Evolutionary conservation across 106 monocot species (phyloP).

Genomic region (Alisma plantagoaquatica): DNA sequence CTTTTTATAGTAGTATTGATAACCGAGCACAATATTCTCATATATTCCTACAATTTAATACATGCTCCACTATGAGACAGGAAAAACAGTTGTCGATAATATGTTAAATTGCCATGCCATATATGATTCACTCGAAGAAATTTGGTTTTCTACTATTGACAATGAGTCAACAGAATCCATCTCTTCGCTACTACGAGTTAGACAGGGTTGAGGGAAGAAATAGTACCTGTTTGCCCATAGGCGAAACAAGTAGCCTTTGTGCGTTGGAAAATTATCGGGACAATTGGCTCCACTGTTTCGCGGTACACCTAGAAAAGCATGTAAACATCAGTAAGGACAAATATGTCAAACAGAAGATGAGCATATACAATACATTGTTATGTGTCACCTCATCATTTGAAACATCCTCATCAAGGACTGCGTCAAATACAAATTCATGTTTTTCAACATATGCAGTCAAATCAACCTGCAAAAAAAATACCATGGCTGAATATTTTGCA

Average conservation of each 20-base stretch:
- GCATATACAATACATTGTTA: not conserved
- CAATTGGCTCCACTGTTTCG: conserved; percentile 86
- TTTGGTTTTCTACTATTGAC: too few relatives aligned
- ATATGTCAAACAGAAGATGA: not conserved
- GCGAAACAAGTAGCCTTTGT: conserved; percentile 98
- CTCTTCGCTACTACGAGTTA: too few relatives aligned
- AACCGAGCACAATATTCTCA: too few relatives aligned
- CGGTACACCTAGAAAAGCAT: conserved; percentile 56
- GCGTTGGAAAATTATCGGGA: conserved; percentile 86
- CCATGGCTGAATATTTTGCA: not conserved
- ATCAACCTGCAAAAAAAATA: conserved; percentile 51
- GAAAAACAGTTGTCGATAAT: too few relatives aligned
- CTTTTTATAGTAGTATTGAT: too few relatives aligned
- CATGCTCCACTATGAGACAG: too few relatives aligned
- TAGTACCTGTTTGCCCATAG: conserved; percentile 95
- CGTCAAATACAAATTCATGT: conserved; percentile 98
- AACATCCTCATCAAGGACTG: conserved; percentile 89
- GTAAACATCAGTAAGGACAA: not conserved
- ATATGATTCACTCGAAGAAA: too few relatives aligned
- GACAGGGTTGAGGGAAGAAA: too few relatives aligned
- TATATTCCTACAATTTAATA: too few relatives aligned
- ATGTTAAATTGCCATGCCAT: too few relatives aligned
- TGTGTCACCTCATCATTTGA: conserved; percentile 87
- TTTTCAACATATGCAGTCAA: conserved; percentile 90
- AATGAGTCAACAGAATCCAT: too few relatives aligned